These are phyloP conservation scores for Candida sanyaensis DNA, from an alignment of 1,139 yeast genomes.

Conservation along the genomic window DNA sequence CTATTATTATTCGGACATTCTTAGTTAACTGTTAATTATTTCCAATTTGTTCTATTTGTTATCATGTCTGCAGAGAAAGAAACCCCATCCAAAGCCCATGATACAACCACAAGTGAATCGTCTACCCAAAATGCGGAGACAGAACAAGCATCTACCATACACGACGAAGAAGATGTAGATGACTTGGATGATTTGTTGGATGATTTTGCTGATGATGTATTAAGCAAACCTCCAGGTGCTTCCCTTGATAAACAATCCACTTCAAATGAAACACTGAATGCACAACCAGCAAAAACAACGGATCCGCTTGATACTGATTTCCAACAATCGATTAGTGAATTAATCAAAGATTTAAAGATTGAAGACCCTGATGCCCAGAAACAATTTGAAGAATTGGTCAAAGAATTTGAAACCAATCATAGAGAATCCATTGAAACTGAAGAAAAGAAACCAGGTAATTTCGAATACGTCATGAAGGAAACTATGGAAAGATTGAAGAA, in stretches of 20 bases:
- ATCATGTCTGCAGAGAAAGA: background rate
- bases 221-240: constrained; percentile 63
- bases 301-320: constrained; percentile 42
- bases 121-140: background rate
- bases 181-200: constrained; percentile 76
- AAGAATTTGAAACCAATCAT: constrained; percentile 44
- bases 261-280: constrained; percentile 5
- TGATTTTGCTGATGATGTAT: constrained; percentile 75
- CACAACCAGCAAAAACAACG: constrained; percentile 13
- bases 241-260: constrained; percentile 14
- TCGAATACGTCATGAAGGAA: constrained; percentile 77
- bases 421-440: constrained; percentile 38
- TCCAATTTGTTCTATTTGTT: background rate
- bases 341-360: constrained; percentile 57
- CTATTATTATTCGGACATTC: background rate
- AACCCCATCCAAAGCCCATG: background rate
- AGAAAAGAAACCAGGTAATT: constrained; percentile 40
- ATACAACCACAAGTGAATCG: background rate
- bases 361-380: constrained; percentile 62
- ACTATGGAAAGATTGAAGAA: constrained; percentile 78
- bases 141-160: background rate
- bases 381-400: constrained; percentile 53
- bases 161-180: constrained; percentile 58
- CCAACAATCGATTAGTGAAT: constrained; percentile 53
- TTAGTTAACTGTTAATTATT: background rate